These are phyloP conservation scores for Mentha longifolia DNA, from an alignment of 257 asterid species.

Conservation along the genomic window DNA sequence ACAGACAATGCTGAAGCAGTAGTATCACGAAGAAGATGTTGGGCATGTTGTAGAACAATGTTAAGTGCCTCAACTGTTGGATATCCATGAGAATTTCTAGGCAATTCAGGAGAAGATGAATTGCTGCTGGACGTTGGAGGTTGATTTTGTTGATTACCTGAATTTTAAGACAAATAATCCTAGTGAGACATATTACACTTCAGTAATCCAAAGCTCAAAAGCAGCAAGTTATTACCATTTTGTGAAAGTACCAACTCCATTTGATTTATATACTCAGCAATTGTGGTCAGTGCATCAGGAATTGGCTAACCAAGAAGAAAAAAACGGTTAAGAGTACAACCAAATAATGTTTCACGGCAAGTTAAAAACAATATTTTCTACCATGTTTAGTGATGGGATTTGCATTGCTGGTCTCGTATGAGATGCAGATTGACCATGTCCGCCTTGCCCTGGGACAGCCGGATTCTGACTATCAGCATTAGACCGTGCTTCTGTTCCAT, in stretches of 20 bases:
- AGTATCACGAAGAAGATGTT: conserved; percentile 69
- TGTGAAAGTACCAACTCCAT: conserved; percentile 71
- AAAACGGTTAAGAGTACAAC: conserved; percentile 23
- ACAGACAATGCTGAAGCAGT: conserved; percentile 77
- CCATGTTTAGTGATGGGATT: conserved; percentile 76
- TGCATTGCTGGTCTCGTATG: conserved; percentile 67
- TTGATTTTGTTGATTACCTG: conserved; percentile 58
- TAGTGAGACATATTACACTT: conserved; percentile 15
- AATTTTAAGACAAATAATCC: conserved; percentile 21
- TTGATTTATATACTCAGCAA: conserved; percentile 72
- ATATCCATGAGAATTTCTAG: conserved; percentile 59
- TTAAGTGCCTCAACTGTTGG: conserved; percentile 72
- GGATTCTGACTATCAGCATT: conserved; percentile 58
- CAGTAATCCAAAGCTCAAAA: conserved; percentile 24
- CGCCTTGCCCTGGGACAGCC: conserved; percentile 53
- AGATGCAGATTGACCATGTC: conserved; percentile 56
- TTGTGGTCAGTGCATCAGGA: conserved; percentile 82
- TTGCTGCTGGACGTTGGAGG: conserved; percentile 47
- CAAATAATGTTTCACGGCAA: conserved; percentile 9
- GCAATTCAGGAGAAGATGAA: conserved; percentile 50
- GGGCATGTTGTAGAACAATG: conserved; percentile 63
- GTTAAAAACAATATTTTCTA: conserved; percentile 31
- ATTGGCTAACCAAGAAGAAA: conserved; percentile 62
- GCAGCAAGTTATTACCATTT: conserved; percentile 52
- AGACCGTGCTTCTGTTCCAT: conserved; percentile 53